Evolutionary conservation across 345 rosid species (phyloP).

Genomic region (Eucalyptus sideroxylon): DNA sequence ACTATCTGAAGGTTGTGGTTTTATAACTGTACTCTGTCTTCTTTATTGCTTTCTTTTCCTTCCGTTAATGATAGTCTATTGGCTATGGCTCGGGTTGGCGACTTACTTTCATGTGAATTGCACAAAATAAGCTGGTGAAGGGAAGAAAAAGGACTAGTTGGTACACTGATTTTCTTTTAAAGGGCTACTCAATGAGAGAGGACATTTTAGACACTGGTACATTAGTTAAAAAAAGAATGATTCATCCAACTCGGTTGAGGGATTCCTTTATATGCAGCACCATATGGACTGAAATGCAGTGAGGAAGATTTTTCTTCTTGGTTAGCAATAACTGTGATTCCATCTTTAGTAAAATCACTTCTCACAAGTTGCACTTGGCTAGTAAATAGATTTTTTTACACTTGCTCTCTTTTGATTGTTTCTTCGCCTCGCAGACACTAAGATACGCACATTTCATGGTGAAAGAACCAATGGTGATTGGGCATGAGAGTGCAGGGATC

Average conservation of each 20-base stretch:
- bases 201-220: background rate
- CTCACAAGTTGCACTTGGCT: background rate
- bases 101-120: background rate
- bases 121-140: background rate
- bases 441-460: slow-evolving; percentile 58
- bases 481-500: slow-evolving; percentile 92
- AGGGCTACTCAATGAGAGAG: background rate
- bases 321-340: background rate
- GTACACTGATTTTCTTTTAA: background rate
- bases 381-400: background rate
- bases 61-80: background rate
- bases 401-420: background rate
- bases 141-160: background rate
- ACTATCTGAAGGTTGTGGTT: slow-evolving; percentile 55
- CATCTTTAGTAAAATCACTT: background rate
- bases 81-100: background rate
- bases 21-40: background rate
- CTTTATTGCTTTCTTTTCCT: background rate
- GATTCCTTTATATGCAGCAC: background rate
- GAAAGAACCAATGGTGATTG: slow-evolving; percentile 88
- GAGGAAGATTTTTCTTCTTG: background rate
- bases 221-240: background rate
- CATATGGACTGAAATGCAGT: background rate
- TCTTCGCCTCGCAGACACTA: slow-evolving; percentile 26
- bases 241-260: background rate